phyloP scores from a whole-genome alignment of 192 early-diverging fungal species.

The Rhizophagus sp. region DNA sequence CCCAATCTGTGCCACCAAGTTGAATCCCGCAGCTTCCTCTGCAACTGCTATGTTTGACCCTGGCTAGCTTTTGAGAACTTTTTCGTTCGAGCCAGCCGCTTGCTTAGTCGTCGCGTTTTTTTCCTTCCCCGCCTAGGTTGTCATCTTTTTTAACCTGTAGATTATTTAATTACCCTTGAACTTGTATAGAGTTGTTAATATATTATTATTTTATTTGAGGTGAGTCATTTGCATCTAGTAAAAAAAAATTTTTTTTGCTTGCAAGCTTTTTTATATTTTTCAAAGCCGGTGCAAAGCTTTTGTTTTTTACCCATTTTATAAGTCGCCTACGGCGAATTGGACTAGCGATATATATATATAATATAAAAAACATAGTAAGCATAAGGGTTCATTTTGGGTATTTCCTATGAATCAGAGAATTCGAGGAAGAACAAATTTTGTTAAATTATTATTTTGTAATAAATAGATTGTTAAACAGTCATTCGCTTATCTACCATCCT shows the following conservation, averaged over 20 bases:
- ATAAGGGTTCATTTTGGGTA: neutral
- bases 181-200: neutral
- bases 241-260: neutral
- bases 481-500: slow-evolving; percentile 12
- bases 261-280: neutral
- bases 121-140: neutral
- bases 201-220: neutral
- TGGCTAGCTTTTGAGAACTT: slow-evolving; percentile 30
- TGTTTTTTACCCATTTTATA: neutral
- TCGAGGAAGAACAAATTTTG: neutral
- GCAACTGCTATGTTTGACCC: slow-evolving; percentile 28
- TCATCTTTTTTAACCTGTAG: slow-evolving; percentile 1
- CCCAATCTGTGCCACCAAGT: slow-evolving; percentile 23
- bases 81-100: slow-evolving; percentile 27
- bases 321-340: neutral
- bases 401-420: slow-evolving; percentile 7
- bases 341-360: neutral
- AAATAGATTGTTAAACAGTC: slow-evolving; percentile 8
- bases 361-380: neutral
- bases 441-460: slow-evolving; percentile 11
- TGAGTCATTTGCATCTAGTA: neutral
- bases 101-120: slow-evolving; percentile 11
- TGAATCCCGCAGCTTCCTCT: slow-evolving; percentile 27
- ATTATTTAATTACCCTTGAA: neutral
- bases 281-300: neutral